Base-by-base conservation (phyloP, 306 rosid species). In the Carpinus viminea region DNA sequence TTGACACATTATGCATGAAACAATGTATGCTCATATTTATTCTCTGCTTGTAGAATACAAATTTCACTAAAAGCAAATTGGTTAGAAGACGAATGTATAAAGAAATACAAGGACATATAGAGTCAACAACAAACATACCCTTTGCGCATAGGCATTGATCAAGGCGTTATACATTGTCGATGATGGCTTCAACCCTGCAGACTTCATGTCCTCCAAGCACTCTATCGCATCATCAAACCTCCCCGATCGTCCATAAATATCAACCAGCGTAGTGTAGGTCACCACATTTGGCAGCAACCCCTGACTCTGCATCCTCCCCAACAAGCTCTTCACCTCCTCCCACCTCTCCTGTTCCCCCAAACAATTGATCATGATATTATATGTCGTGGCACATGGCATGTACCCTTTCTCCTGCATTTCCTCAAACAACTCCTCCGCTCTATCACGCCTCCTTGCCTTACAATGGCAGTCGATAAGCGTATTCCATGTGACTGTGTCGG, bases 121-220 rank as follows among this genome's bases (percentile, higher is more conserved):
- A 74, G 59, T 57, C 15, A 41, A n/a, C 51, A 73, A 64, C 66
- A 56, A 45, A 76, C 88, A 76, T 89, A 94, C 98, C 80, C 89
- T 90, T 80, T 92, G 98, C 24, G 97, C 98, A 56, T 90, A 92
- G 77, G 98, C 97, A 83, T 94, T 94, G 76, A 94, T 92, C 60
- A 94, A 77, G 77, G 98, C 98, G 80, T 94, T 94, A 70, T 90
- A 92, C 97, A 94, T 92, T 10, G 97, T 86, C 18, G 97, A 76
- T 74, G 97, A 85, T 13, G 97, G 97, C 76, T 87, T 88, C 86
- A 92, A 79, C 73, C 97, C 98, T 10, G 85, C 81, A 77, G 98
- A 89, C 77, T 90, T 92, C 92, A 94, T 87, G 62, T 85, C 90
- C 65, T 90, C 93, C 85, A 94, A 85, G 90, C 94, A 94, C 68